A percentile compares a stretch with the other conserved stretches of the same genome.
Evolutionary conservation across 108 stramenopile species (phyloP).

Genomic region (Bacterosira constricta): DNA sequence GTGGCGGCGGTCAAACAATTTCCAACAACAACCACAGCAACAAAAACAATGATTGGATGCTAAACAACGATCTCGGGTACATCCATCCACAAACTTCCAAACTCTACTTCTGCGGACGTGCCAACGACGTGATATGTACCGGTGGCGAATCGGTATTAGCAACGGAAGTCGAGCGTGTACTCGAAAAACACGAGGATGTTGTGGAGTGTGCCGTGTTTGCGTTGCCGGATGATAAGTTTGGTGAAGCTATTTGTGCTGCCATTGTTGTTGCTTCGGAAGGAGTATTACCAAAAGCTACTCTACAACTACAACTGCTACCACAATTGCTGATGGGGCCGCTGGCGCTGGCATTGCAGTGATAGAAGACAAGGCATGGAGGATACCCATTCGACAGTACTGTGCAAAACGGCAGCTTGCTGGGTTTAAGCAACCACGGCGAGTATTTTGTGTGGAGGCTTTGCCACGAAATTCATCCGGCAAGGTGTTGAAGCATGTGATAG

Average conservation of each 20-base stretch:
- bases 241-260: conserved; percentile 78
- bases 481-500: conserved; percentile 60
- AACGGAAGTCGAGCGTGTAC: conserved; percentile 83
- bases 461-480: conserved; percentile 84
- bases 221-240: conserved; percentile 69
- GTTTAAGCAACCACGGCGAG: conserved; percentile 70
- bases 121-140: conserved; percentile 82
- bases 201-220: conserved; percentile 80
- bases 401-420: conserved; percentile 58
- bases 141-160: conserved; percentile 92
- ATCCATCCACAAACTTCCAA: conserved; percentile 47
- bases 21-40: conserved; percentile 2
- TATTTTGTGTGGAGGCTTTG: conserved; percentile 53
- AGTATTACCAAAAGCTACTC: neutral
- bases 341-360: neutral
- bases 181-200: conserved; percentile 35
- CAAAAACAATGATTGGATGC: conserved; percentile 47
- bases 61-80: conserved; percentile 82
- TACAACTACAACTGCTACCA: neutral
- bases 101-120: conserved; percentile 82
- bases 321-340: conserved; percentile 1
- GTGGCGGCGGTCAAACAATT: conserved; percentile 35
- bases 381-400: conserved; percentile 53
- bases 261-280: conserved; percentile 43
- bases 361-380: neutral